phyloP scores from a whole-genome alignment of 208 protist species.

The Phytomonas sp. region DNA sequence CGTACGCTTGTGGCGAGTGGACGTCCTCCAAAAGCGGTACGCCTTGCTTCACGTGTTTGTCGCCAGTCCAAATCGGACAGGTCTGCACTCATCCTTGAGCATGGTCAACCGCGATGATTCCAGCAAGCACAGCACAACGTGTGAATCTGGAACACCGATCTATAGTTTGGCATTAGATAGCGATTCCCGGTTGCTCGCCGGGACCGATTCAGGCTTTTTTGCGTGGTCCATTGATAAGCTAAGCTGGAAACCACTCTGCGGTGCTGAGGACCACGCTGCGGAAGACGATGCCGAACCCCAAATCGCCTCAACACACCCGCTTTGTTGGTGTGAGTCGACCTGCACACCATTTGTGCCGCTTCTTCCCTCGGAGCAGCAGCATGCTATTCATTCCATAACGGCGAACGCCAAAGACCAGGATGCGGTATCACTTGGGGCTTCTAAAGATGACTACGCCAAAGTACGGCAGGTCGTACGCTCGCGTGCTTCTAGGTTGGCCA shows the following conservation, averaged over 20 bases:
- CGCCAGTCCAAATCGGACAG: constrained; percentile 19
- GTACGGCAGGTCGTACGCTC: constrained; percentile 17
- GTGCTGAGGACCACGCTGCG: background rate
- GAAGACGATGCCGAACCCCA: background rate
- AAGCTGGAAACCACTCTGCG: constrained; percentile 33
- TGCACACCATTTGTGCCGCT: constrained; percentile 18
- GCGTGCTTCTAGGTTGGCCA: constrained; percentile 42
- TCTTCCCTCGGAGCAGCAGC: background rate
- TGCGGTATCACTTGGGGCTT: background rate
- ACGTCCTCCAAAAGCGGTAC: constrained; percentile 31
- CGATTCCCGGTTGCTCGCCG: constrained; percentile 39
- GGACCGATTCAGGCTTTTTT: constrained; percentile 47
- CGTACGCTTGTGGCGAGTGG: constrained; percentile 67
- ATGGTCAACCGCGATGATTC: constrained; percentile 37
- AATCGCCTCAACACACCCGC: constrained; percentile 20
- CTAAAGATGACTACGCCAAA: background rate
- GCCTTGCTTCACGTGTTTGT: constrained; percentile 53
- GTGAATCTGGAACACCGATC: constrained; percentile 25
- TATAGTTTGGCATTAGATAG: constrained; percentile 55
- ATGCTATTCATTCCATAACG: background rate
- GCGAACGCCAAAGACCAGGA: background rate
- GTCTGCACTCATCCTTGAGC: constrained; percentile 31
- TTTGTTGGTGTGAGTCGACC: constrained; percentile 43
- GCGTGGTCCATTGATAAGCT: constrained; percentile 52
- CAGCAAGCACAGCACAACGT: constrained; percentile 3